Base-by-base conservation (phyloP, 805 yeast genomes). In the Yarrowia osloensis region DNA sequence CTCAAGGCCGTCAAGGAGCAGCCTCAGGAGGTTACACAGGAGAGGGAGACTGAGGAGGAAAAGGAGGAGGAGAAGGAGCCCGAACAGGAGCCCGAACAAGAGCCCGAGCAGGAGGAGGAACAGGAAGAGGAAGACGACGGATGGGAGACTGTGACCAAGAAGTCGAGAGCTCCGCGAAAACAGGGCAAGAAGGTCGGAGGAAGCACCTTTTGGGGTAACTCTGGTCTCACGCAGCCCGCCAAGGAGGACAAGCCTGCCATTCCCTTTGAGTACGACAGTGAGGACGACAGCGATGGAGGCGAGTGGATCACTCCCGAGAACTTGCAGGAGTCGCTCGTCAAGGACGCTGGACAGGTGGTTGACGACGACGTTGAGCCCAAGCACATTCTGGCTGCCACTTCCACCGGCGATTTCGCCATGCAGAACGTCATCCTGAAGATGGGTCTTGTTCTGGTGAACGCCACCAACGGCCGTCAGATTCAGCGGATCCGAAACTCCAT, bases 361-460 rank as follows among this genome's bases (percentile, higher is more conserved):
- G 83, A 77, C 37, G 73, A 78, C 15, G 78, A 79, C 19, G 73
- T 75, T 3, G 77, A 74, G 3, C 71, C 78, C n/a, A 49, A 46
- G 26, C 22, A 46, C 11, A 82, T 88, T 68, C 84, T 87, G 70
- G 95, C 88, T 21, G 99, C 98, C 2, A 78, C 95, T 61, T 88
- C 97, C 0, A 89, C 98, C 0, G 97, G 97, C 29, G 99, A 95
- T 85, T 95, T 94, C 79, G 98, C 99, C 1, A 91, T 94, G 73
- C 99, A 95, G 77, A 95, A 95, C 77, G 97, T 93, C 17, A 85
- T 97, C 0, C 82, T 95, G 79, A 98, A 94, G 77, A 83, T 95
- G 72, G 97, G 97, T 5, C 77, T 95, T 68, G 89, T 90, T 71
- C 81, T 94, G 71, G 88, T 95, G 86, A 93, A 93, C 77, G 81